Base-by-base conservation (phyloP, 345 rosid genomes). In the Garcia nutans region DNA sequence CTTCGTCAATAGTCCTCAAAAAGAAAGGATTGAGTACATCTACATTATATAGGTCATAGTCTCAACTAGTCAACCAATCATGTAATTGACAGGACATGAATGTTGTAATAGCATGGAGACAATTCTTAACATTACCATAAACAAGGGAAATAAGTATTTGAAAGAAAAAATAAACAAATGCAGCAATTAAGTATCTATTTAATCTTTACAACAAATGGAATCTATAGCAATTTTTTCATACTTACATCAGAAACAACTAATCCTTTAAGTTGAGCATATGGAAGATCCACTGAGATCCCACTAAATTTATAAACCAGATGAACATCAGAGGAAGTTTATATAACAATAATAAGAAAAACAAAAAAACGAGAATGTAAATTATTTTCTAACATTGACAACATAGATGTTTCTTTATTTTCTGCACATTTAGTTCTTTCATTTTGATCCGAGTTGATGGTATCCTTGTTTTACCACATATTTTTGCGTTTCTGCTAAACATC, bases 1-100 rank as follows among this genome's bases (percentile, higher is more conserved):
- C 82, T 75, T 84, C 92, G 71, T 88, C 88, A 78, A 87, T 84
- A 52, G 84, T 68, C 69, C 74, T 85, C 78, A 82, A 33, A 68
- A 84, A 78, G 74, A 78, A 70, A 9, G 89, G 88, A 71, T 84
- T 76, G 19, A 86, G 84, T 72, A 87, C 74, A 74, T 88, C 88
- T 70, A 87, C 81, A 70, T 84, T 74, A 89, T 88, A 84, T 81
- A 82, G 20, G 71, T 66, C 15, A 65, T 10, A 65, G 22, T 16
- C 65, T 54, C 41, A 44, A 41, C 8, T 24, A 2, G 17, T 75
- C 41, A 62, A 44, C 22, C 63, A 37, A 60, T 54, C 19, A 50
- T 6, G 23, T 22, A 17, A 71, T 70, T 19, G 55, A 76, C 41
- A 56, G 64, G 13, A 22, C 64, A 56, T 59, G 12, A 50, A 10